Conservation (phyloP, 768 basidiomycete species). For the Trametes maxima region DNA sequence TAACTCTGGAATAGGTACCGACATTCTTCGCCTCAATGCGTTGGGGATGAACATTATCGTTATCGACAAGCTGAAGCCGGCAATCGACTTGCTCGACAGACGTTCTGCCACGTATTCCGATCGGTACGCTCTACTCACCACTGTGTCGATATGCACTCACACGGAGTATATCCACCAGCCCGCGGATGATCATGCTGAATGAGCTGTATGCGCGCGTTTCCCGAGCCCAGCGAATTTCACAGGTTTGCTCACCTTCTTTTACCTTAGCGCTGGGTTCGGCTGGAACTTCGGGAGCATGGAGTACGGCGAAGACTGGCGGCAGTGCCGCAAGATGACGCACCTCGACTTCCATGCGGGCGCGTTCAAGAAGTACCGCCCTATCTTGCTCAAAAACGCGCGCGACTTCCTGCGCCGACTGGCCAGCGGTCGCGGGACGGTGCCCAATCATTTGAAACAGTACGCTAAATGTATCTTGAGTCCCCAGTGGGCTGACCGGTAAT, state of each 20-base stretch:
- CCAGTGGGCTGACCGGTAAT: neutral
- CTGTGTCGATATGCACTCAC: neutral
- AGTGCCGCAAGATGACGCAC: conserved; percentile 16
- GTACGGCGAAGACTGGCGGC: conserved; percentile 16
- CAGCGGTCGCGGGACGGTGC: neutral
- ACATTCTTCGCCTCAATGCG: conserved; percentile 25
- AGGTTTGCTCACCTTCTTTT: too few species aligned
- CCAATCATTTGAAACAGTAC: conserved; percentile 8
- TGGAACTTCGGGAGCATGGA: conserved; percentile 19
- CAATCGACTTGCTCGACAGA: conserved; percentile 33
- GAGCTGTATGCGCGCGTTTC: conserved; percentile 13
- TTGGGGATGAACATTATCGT: conserved; percentile 26
- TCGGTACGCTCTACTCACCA: conserved; percentile 7
- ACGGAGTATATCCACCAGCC: neutral
- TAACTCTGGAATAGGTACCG: neutral
- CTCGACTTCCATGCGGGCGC: conserved; percentile 7
- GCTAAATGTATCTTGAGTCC: neutral
- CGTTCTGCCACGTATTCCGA: conserved; percentile 31
- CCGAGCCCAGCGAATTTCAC: too few species aligned
- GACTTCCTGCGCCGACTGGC: conserved; percentile 3
- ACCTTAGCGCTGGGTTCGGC: conserved; percentile 9
- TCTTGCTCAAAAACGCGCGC: conserved; percentile 2
- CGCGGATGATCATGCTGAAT: conserved; percentile 19
- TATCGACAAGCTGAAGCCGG: conserved; percentile 25
- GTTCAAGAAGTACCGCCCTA: conserved; percentile 14